These are phyloP conservation scores for Phialophora expanda DNA, from an alignment of 2,329 filamentous ascomycete genomes.

Conservation along the genomic window DNA sequence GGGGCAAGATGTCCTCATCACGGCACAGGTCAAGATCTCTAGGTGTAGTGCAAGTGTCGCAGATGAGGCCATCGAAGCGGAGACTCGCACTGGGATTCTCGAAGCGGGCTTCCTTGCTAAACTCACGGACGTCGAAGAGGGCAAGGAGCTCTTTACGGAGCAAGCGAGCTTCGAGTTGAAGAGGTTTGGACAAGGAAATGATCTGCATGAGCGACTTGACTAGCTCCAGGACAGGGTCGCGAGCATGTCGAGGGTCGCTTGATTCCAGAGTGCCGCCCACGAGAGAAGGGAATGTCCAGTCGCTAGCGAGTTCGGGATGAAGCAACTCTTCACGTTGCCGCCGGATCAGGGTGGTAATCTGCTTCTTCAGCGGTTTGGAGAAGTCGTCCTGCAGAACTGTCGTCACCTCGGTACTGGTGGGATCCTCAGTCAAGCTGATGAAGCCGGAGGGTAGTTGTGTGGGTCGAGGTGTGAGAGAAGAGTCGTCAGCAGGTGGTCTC, in stretches of 20 bases:
- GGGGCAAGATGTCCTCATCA: conserved; percentile 77
- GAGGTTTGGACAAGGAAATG: conserved; percentile 74
- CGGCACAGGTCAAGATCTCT: conserved; percentile 91
- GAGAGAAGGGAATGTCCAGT: conserved; percentile 81
- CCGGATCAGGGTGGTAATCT: conserved; percentile 79
- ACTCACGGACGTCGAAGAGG: conserved; percentile 93
- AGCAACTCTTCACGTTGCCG: conserved; percentile 87
- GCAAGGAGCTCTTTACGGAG: conserved; percentile 86
- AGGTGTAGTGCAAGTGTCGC: conserved; percentile 86
- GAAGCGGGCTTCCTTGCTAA: conserved; percentile 85
- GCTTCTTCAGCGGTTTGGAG: conserved; percentile 87
- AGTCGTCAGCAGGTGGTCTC: conserved; percentile 66
- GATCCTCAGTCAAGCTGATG: conserved; percentile 61
- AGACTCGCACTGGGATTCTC: conserved; percentile 80
- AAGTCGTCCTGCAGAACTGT: conserved; percentile 80
- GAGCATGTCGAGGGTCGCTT: conserved; percentile 44
- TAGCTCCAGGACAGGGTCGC: conserved; percentile 83
- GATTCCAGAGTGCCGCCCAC: conserved; percentile 50
- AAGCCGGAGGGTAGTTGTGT: conserved; percentile 64
- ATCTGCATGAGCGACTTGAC: conserved; percentile 95
- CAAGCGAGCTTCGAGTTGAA: conserved; percentile 75
- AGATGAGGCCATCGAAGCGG: conserved; percentile 75
- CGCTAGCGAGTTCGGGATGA: conserved; percentile 82
- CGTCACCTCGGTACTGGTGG: conserved; percentile 62
- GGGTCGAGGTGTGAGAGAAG: conserved; percentile 59